Conservation (phyloP, 1,284 basidiomycete species). For the Cutaneotrichosporon sp. region DNA sequence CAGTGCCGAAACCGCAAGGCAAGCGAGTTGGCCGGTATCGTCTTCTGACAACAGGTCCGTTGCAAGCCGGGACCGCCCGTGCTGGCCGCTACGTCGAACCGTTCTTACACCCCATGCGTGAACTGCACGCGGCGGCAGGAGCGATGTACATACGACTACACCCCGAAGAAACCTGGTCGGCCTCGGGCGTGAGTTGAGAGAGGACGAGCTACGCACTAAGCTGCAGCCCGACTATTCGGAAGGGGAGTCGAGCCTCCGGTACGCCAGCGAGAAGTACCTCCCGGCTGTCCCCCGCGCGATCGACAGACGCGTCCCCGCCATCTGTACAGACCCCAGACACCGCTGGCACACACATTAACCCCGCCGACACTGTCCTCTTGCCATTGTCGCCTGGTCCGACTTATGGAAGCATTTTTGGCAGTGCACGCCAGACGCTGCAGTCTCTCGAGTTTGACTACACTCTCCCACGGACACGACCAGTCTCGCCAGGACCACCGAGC, state of each 20-base stretch:
- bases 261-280: background rate
- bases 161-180: slow-evolving; percentile 10
- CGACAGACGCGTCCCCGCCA: background rate
- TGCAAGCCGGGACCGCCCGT: slow-evolving; percentile 1
- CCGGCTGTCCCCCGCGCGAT: background rate
- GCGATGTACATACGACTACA: slow-evolving; percentile 11
- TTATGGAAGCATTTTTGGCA: slow-evolving; percentile 3
- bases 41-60: background rate
- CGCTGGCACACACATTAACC: background rate
- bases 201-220: background rate
- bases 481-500: background rate
- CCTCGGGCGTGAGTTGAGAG: slow-evolving; percentile 3
- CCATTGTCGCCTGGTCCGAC: background rate
- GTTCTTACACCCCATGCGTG: background rate
- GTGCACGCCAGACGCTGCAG: slow-evolving; percentile 7
- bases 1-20: slow-evolving; percentile 7
- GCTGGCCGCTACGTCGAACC: background rate
- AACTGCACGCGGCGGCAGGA: slow-evolving; percentile 7
- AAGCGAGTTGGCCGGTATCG: background rate
- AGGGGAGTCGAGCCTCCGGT: background rate
- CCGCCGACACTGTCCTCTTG: background rate
- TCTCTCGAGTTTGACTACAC: slow-evolving; percentile 9
- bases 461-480: background rate
- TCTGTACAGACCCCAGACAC: too few relatives aligned
- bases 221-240: background rate